Conservation (phyloP, 2,329 filamentous ascomycete species). For the Aspergillus luchuensis region DNA sequence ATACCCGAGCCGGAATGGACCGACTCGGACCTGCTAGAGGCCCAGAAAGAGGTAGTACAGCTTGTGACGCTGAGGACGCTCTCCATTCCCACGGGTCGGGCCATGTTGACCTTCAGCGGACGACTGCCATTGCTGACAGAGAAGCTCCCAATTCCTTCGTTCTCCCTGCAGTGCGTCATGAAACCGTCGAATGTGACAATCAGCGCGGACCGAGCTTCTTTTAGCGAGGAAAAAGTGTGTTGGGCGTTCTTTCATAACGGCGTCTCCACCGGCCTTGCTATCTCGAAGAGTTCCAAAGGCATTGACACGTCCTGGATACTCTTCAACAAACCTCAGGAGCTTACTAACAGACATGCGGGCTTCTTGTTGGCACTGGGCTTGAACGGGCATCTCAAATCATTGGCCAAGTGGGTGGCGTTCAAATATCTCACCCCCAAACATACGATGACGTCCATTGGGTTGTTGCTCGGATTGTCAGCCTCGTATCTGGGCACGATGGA, state of each 20-base stretch:
- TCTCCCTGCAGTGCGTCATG: slow-evolving; percentile 88
- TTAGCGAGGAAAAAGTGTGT: slow-evolving; percentile 93
- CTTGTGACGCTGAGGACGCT: slow-evolving; percentile 84
- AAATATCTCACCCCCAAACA: slow-evolving; percentile 99
- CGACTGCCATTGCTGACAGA: slow-evolving; percentile 89
- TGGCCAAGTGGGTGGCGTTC: slow-evolving; percentile 98
- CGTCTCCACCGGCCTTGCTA: slow-evolving; percentile 86
- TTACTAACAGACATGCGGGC: slow-evolving; percentile 94
- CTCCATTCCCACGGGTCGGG: slow-evolving; percentile 83
- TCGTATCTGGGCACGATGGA: slow-evolving; percentile 98
- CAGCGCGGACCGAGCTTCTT: slow-evolving; percentile 82
- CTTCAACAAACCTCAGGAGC: slow-evolving; percentile 91
- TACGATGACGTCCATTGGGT: slow-evolving; percentile 96
- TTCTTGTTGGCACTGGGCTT: slow-evolving; percentile 88
- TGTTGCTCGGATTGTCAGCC: slow-evolving; percentile 87
- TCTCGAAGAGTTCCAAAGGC: slow-evolving; percentile 84
- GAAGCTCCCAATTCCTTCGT: slow-evolving; percentile 84
- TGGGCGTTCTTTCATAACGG: slow-evolving; percentile 99
- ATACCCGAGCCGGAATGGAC: slow-evolving; percentile 74
- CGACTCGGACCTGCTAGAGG: slow-evolving; percentile 85
- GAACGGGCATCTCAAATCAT: slow-evolving; percentile 88
- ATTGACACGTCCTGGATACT: slow-evolving; percentile 99
- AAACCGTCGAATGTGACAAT: slow-evolving; percentile 90
- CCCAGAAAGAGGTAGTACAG: slow-evolving; percentile 87
- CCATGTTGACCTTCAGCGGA: slow-evolving; percentile 83